A percentile compares a stretch with the other conserved stretches of the same genome.
Evolutionary conservation across 192 early-diverging fungal genomes (phyloP).

Genomic region (Linnemannia exigua): DNA sequence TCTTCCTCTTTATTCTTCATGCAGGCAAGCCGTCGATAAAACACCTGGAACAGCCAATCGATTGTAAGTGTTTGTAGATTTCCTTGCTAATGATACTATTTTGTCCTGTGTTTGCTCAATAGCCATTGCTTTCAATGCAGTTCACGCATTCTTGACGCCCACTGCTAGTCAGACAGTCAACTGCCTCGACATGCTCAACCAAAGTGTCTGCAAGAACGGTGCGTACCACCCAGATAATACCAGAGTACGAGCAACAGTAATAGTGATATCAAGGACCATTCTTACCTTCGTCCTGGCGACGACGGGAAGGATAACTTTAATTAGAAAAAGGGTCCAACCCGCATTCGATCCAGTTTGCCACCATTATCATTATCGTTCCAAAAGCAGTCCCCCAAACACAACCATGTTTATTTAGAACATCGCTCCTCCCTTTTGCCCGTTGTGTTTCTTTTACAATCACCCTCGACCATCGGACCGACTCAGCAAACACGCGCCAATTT

Average conservation of each 20-base stretch:
- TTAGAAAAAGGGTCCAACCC: not conserved
- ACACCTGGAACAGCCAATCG: no score
- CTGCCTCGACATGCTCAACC: not conserved
- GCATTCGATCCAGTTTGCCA: slow-evolving; percentile 5
- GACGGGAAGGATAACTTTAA: not conserved
- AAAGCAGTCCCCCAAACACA: not conserved
- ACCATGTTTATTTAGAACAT: not conserved
- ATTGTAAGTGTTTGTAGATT: no score
- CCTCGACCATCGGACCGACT: not conserved
- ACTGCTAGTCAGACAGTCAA: slow-evolving; percentile 9
- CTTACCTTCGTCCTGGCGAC: not conserved
- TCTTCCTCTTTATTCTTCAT: no score
- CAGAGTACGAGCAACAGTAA: not conserved
- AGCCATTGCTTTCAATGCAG: slow-evolving; percentile 16
- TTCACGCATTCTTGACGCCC: slow-evolving; percentile 21
- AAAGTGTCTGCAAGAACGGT: not conserved
- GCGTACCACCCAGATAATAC: not conserved
- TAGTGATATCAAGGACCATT: not conserved
- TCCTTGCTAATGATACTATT: not conserved
- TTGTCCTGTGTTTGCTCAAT: not conserved
- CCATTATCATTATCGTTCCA: not conserved
- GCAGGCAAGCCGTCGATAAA: no score
- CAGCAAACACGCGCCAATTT: not conserved
- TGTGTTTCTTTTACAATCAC: not conserved
- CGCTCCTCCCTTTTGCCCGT: not conserved